Evolutionary conservation across 805 yeast species (phyloP).

Genomic region (Metschnikowia chrysomelidarum): DNA sequence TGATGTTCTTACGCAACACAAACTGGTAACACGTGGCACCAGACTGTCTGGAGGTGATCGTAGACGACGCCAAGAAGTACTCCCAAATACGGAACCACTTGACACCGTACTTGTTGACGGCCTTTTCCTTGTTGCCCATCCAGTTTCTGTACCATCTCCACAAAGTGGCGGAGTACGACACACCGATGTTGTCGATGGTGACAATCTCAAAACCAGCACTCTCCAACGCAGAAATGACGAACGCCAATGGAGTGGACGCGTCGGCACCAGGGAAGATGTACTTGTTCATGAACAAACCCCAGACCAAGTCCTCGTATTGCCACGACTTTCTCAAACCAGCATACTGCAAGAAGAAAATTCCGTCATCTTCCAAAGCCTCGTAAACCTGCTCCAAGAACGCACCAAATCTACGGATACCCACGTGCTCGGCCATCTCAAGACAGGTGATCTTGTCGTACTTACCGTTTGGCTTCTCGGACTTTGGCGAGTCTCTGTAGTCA

Average conservation of each 20-base stretch:
- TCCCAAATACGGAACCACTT: slow-evolving; percentile 96
- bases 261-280: slow-evolving; percentile 97
- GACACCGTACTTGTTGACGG: slow-evolving; percentile 74
- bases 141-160: slow-evolving; percentile 96
- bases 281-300: slow-evolving; percentile 97
- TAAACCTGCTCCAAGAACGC: slow-evolving; percentile 76
- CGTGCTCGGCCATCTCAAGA: slow-evolving; percentile 95
- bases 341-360: slow-evolving; percentile 80
- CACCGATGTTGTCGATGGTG: slow-evolving; percentile 84
- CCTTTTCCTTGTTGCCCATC: slow-evolving; percentile 78
- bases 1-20: slow-evolving; percentile 84
- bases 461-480: slow-evolving; percentile 43
- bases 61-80: slow-evolving; percentile 78
- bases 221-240: slow-evolving; percentile 74
- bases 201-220: slow-evolving; percentile 84
- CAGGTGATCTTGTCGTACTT: slow-evolving; percentile 84
- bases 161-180: slow-evolving; percentile 85
- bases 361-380: slow-evolving; percentile 89
- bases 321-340: slow-evolving; percentile 89
- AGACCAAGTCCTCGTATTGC: slow-evolving; percentile 91
- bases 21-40: slow-evolving; percentile 91
- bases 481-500: slow-evolving; percentile 91
- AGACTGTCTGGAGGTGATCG: slow-evolving; percentile 88
- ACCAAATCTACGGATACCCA: slow-evolving; percentile 82
- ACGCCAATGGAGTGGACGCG: slow-evolving; percentile 90